Evolutionary conservation across 225 moss, liverwort and hornwort species (phyloP).

Genomic region (Pseudoscleropodium purum): DNA sequence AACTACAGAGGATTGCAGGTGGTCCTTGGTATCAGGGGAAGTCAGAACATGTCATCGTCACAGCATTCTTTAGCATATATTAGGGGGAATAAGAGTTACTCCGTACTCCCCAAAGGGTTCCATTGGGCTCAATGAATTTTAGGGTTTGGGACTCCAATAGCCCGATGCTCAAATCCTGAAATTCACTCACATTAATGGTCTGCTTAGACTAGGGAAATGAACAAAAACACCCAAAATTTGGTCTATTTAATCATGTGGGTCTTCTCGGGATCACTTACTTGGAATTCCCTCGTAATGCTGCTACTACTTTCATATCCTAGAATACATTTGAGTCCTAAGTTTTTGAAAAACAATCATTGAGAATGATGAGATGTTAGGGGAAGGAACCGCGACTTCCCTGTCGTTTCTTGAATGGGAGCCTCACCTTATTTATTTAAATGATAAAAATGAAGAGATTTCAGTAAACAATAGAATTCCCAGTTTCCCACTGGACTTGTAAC

Average conservation of each 20-base stretch:
- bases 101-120: background rate
- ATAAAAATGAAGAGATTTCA: background rate
- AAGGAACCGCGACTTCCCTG: background rate
- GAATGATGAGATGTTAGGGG: background rate
- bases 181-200: too few relatives aligned
- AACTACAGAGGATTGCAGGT: background rate
- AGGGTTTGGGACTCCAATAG: background rate
- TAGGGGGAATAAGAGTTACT: too few relatives aligned
- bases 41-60: background rate
- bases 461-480: background rate
- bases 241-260: background rate
- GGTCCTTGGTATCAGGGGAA: background rate
- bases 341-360: background rate
- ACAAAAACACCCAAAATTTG: background rate
- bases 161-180: background rate
- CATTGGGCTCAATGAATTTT: background rate
- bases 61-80: background rate
- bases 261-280: background rate
- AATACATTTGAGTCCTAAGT: background rate
- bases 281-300: background rate
- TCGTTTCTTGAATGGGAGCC: too few relatives aligned
- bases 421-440: background rate
- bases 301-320: background rate
- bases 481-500: too few relatives aligned
- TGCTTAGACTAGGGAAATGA: background rate